Conservation (phyloP, 2,329 filamentous ascomycete genomes). For the Fusarium euwallaceae region DNA sequence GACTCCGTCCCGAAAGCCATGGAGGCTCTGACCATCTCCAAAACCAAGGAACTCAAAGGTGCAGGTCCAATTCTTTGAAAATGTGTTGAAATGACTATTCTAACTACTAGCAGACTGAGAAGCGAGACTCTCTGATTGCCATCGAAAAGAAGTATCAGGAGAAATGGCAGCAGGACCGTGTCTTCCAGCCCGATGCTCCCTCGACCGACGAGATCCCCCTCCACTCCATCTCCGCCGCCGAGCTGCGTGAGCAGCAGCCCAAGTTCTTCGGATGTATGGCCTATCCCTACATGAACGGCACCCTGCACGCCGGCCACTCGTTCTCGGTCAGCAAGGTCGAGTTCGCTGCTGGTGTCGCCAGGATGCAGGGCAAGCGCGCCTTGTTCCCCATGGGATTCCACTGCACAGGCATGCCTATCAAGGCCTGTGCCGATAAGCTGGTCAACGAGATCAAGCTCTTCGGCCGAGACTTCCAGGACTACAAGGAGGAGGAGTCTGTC, state of each 20-base stretch:
- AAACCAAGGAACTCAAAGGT: constrained; percentile 72
- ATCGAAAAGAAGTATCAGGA: constrained; percentile 94
- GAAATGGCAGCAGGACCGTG: constrained; percentile 62
- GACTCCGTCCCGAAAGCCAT: constrained; percentile 61
- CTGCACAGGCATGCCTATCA: constrained; percentile 95
- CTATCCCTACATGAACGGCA: constrained; percentile 84
- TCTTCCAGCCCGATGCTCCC: constrained; percentile 91
- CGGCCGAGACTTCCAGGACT: constrained; percentile 86
- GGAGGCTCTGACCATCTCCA: constrained; percentile 66
- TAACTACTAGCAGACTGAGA: constrained; percentile 75
- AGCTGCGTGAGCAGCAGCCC: constrained; percentile 83
- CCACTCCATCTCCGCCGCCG: constrained; percentile 77
- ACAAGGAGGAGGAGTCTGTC: constrained; percentile 72
- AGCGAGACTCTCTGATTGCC: constrained; percentile 83
- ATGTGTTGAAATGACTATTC: constrained; percentile 4
- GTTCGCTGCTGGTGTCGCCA: constrained; percentile 86
- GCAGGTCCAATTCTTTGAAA: constrained; percentile 52
- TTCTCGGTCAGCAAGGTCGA: constrained; percentile 95
- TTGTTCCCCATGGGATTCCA: constrained; percentile 96
- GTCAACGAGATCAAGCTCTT: constrained; percentile 90
- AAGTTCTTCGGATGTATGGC: constrained; percentile 84
- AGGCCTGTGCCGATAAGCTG: constrained; percentile 96
- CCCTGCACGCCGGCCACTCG: constrained; percentile 89
- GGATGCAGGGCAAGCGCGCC: constrained; percentile 90
- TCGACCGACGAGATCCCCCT: constrained; percentile 82